These are phyloP conservation scores for Hypoxylon sp. DNA, from an alignment of 2,329 filamentous ascomycete species.

Conservation along the genomic window DNA sequence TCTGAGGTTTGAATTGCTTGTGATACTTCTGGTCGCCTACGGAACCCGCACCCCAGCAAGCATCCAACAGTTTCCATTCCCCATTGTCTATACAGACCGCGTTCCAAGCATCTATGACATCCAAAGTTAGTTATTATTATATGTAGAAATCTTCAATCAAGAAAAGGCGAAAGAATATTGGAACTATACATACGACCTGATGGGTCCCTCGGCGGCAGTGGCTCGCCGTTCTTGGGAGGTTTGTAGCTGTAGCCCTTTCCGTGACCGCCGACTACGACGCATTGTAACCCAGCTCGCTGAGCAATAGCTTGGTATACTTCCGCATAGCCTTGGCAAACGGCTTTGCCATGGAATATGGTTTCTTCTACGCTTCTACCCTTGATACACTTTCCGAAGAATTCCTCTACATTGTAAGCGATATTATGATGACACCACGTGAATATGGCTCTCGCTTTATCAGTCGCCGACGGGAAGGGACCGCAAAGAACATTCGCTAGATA, in stretches of 20 bases:
- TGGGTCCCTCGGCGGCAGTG: constrained; percentile 73
- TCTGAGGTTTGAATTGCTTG: constrained; percentile 74
- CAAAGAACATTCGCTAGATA: constrained; percentile 86
- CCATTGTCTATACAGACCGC: constrained; percentile 89
- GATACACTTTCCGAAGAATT: constrained; percentile 82
- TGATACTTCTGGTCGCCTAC: constrained; percentile 73
- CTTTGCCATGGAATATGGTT: constrained; percentile 82
- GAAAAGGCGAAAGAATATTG: not conserved
- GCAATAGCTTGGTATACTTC: constrained; percentile 85
- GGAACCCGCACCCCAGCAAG: constrained; percentile 92
- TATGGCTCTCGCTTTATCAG: constrained; percentile 92
- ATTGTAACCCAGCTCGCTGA: constrained; percentile 82
- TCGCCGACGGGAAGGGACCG: constrained; percentile 81
- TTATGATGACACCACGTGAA: constrained; percentile 98
- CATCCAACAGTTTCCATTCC: constrained; percentile 91
- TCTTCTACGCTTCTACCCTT: constrained; percentile 77
- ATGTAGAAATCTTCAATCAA: no score
- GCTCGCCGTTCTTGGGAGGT: constrained; percentile 73
- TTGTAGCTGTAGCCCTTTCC: constrained; percentile 88
- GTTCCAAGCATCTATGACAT: constrained; percentile 82
- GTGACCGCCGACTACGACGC: constrained; percentile 80
- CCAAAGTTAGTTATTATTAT: constrained; percentile 15
- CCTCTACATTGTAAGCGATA: constrained; percentile 83
- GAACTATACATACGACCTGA: constrained; percentile 62
- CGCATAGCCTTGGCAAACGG: constrained; percentile 94